Percentiles rank a stretch among this genome's conserved stretches.
phyloP scores from a whole-genome alignment of 208 protist genomes.

The Trypanosoma avium region DNA sequence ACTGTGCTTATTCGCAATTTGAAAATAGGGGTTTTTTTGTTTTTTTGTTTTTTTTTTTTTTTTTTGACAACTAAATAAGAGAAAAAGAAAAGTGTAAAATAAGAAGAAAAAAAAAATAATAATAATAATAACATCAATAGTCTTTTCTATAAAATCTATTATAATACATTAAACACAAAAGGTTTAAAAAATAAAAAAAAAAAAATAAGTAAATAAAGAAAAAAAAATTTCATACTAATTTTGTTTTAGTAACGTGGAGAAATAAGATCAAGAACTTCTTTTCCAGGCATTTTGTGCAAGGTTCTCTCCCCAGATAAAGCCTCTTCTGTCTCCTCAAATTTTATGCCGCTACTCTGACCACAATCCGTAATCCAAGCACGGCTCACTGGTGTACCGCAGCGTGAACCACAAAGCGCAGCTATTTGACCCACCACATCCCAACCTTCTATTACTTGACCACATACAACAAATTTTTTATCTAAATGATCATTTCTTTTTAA shows the following conservation, averaged over 20 bases:
- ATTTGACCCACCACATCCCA: constrained; percentile 81
- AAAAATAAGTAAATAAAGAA: constrained; percentile 2
- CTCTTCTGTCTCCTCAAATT: constrained; percentile 56
- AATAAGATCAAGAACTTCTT: constrained; percentile 79
- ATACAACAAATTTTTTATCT: constrained; percentile 91
- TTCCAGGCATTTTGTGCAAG: constrained; percentile 59
- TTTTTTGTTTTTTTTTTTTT: no score
- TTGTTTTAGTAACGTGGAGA: constrained; percentile 63
- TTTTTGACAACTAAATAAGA: no score
- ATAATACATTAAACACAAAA: not conserved
- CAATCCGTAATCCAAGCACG: constrained; percentile 88
- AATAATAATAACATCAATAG: no score
- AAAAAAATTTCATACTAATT: constrained; percentile 7
- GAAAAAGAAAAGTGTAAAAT: not conserved
- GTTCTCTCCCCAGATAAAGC: constrained; percentile 55
- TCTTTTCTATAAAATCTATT: no score
- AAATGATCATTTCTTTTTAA: constrained; percentile 76
- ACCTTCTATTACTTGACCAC: constrained; percentile 87
- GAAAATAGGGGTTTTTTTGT: no score
- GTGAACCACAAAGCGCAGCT: constrained; percentile 58
- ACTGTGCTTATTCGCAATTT: not conserved
- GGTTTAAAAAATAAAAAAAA: not conserved
- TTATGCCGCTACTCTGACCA: constrained; percentile 80
- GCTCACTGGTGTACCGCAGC: constrained; percentile 83
- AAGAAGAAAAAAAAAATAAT: constrained; percentile 8